These are phyloP conservation scores for Nevesoporus exiguus DNA, from an alignment of 768 basidiomycete species.

Conservation along the genomic window DNA sequence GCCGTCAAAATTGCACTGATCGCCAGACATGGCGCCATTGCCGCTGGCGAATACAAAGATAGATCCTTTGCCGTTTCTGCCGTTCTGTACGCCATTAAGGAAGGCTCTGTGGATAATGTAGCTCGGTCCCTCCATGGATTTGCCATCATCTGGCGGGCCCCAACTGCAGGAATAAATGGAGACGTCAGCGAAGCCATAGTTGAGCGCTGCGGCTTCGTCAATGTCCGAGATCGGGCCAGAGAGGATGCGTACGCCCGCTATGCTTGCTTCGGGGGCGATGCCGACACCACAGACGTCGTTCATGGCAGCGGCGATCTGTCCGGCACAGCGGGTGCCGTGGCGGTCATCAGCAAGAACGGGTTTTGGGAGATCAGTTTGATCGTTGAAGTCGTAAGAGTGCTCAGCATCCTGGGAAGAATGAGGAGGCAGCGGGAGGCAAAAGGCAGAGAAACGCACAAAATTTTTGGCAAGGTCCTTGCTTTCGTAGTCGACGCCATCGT, in stretches of 20 bases:
- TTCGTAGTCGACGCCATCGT: conserved; percentile 92
- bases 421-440: background rate
- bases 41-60: conserved; percentile 97
- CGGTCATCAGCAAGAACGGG: conserved; percentile 89
- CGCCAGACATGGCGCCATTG: conserved; percentile 86
- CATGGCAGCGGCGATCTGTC: conserved; percentile 89
- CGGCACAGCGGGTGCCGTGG: conserved; percentile 97
- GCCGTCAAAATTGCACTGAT: conserved; percentile 99
- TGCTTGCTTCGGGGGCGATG: conserved; percentile 86
- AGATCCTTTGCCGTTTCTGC: conserved; percentile 85
- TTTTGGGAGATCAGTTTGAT: conserved; percentile 81
- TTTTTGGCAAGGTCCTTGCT: conserved; percentile 85
- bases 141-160: conserved; percentile 96
- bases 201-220: conserved; percentile 93
- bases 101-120: conserved; percentile 92
- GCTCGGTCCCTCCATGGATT: conserved; percentile 90
- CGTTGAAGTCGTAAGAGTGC: conserved; percentile 95
- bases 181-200: conserved; percentile 91
- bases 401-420: conserved; percentile 60
- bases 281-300: conserved; percentile 95
- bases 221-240: conserved; percentile 93
- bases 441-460: conserved; percentile 64
- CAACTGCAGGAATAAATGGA: conserved; percentile 92
- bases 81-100: conserved; percentile 88
- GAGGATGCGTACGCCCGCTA: conserved; percentile 93